phyloP scores from a whole-genome alignment of 78 protist species.

The Fonticula alba region DNA sequence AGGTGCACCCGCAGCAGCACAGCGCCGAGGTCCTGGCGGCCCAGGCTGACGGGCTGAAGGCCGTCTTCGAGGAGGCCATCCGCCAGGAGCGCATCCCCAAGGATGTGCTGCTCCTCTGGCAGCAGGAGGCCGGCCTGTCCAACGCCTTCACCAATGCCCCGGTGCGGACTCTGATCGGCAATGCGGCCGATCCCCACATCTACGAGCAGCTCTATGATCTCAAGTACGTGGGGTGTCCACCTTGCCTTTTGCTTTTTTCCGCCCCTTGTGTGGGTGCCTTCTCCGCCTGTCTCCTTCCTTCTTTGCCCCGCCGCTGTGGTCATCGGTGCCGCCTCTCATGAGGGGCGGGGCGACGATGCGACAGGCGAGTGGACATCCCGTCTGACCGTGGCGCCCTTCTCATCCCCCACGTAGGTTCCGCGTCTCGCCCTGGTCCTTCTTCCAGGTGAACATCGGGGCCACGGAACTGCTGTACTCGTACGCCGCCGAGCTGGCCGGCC shows the following conservation, averaged over 20 bases:
- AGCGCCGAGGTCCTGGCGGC: conserved; percentile 1
- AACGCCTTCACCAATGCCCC: conserved; percentile 12
- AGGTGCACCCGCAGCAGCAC: conserved; percentile 13
- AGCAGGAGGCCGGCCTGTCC: too few relatives aligned
- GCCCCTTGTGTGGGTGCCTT: too few relatives aligned
- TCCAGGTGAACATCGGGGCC: conserved; percentile 55
- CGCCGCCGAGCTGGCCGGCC: neutral
- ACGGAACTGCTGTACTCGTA: conserved; percentile 20
- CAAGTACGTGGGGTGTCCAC: conserved; percentile 1
- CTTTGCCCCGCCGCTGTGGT: neutral
- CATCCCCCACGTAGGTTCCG: conserved; percentile 1
- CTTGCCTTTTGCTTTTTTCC: conserved; percentile 2
- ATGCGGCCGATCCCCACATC: conserved; percentile 6
- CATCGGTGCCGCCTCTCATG: too few relatives aligned
- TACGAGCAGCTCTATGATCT: conserved; percentile 28
- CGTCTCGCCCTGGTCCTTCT: conserved; percentile 40
- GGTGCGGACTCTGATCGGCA: conserved; percentile 18
- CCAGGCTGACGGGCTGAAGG: conserved; percentile 1
- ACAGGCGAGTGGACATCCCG: too few relatives aligned
- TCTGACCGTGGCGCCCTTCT: too few relatives aligned
- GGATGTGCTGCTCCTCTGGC: too few relatives aligned
- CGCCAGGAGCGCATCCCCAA: conserved; percentile 1
- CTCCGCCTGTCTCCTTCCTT: neutral
- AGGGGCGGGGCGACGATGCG: too few relatives aligned
- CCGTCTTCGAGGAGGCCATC: neutral